Evolutionary conservation across 1,284 basidiomycete species (phyloP).

Genomic region (Apiotrichum montevideense): DNA sequence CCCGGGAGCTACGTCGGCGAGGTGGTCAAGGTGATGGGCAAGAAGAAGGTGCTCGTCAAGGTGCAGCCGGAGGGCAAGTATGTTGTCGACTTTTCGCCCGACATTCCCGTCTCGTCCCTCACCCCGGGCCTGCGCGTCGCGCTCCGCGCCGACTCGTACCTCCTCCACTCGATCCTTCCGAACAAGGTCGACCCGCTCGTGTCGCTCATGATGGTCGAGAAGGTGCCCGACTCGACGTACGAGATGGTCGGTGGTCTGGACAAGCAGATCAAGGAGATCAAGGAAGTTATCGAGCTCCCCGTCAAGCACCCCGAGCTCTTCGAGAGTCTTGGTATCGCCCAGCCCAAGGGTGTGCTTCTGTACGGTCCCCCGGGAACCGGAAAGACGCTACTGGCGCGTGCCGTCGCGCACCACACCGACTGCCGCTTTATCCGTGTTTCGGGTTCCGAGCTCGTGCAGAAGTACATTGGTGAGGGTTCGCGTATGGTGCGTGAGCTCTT

Average conservation of each 20-base stretch:
- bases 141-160: constrained; percentile 91
- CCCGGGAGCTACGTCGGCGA: constrained; percentile 97
- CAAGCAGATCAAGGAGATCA: constrained; percentile 98
- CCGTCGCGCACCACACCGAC: constrained; percentile 96
- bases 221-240: constrained; percentile 97
- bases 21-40: constrained; percentile 97
- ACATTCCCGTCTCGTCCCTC: constrained; percentile 74
- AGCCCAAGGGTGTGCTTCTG: constrained; percentile 92
- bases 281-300: constrained; percentile 96
- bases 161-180: constrained; percentile 86
- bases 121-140: constrained; percentile 88
- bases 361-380: constrained; percentile 97
- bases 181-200: constrained; percentile 95
- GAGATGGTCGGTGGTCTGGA: constrained; percentile 99
- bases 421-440: constrained; percentile 97
- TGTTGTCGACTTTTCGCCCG: constrained; percentile 88
- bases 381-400: constrained; percentile 87
- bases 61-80: constrained; percentile 99
- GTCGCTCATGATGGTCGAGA: constrained; percentile 99
- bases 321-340: constrained; percentile 91
- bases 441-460: constrained; percentile 93
- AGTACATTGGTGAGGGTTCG: constrained; percentile 96
- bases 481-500: constrained; percentile 96
- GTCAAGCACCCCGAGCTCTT: constrained; percentile 98
- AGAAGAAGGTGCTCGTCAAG: constrained; percentile 97